A percentile compares a stretch with the other conserved stretches of the same genome.
These are phyloP conservation scores for Boletus subparvulus DNA, from an alignment of 768 basidiomycete species.

Conservation along the genomic window DNA sequence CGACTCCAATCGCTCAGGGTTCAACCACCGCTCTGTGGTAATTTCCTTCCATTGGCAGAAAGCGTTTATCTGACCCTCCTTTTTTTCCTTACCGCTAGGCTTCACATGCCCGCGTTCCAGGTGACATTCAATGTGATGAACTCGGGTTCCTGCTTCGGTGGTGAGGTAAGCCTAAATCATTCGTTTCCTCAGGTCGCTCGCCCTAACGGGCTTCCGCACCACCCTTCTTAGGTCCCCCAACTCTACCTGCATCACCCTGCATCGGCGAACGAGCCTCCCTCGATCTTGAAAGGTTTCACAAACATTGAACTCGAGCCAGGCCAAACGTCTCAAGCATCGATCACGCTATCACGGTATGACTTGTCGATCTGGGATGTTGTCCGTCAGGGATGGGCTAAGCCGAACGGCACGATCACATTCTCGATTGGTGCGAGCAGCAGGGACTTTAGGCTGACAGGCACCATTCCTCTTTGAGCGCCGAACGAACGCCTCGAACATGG, in stretches of 20 bases:
- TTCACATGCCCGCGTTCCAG: conserved; percentile 62
- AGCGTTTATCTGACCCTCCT: not conserved
- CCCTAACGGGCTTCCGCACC: not conserved
- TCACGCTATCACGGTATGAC: conserved; percentile 67
- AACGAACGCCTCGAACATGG: not conserved
- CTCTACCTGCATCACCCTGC: conserved; percentile 69
- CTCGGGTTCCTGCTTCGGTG: conserved; percentile 58
- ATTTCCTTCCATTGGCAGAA: not conserved
- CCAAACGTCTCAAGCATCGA: conserved; percentile 44
- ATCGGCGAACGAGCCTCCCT: conserved; percentile 67
- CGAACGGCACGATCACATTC: conserved; percentile 59
- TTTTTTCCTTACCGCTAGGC: conserved; percentile 35
- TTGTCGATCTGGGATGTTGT: conserved; percentile 75
- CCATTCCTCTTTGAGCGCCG: conserved; percentile 16
- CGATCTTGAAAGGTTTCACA: conserved; percentile 68
- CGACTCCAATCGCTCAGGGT: conserved; percentile 54
- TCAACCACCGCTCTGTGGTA: conserved; percentile 63
- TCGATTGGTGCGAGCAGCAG: conserved; percentile 70
- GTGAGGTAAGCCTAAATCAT: conserved; percentile 48
- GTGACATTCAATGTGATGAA: conserved; percentile 69
- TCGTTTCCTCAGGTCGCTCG: not conserved
- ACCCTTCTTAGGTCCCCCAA: conserved; percentile 59
- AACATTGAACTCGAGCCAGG: conserved; percentile 52
- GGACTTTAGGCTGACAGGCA: conserved; percentile 54
- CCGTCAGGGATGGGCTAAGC: conserved; percentile 73